Evolutionary conservation across 805 yeast genomes (phyloP), one percentile per base, ranked within the genome.

Genomic region (Candida incommunis): DNA sequence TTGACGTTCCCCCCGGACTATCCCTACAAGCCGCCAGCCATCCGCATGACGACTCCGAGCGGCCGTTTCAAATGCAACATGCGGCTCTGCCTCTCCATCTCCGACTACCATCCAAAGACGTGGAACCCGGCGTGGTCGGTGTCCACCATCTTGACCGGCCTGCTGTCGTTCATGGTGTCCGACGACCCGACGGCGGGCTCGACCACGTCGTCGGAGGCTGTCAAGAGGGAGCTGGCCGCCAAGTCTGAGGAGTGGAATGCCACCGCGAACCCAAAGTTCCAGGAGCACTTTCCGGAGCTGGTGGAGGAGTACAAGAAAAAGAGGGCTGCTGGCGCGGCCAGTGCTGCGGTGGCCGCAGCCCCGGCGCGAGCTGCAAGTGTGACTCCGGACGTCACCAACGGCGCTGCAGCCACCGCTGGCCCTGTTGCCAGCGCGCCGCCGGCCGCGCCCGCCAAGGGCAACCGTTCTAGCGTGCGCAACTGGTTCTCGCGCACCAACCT

Each of bases 111-210:
- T 55, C 96, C 95, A 2, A 92, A 87, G 60, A 68, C 82, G 1
- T 88, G 97, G 97, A 87, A 88, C 61, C 96, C 97, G 1, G 86
- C 94, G 4, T 88, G 96, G 96, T 78, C 87, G 41, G 96, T 88
- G 22, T 70, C 85, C 26, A 87, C 96, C 0, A 88, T 88, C 20
- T 69, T 88, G 53, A 83, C 79, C 9, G 97, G 96, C 0, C 66
- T 88, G 29, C 67, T 88, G 51, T 84, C 95, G 59, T 88, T 88
- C 57, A 88, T 88, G 97, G 85, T 94, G 0, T 80, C 92, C 7
- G 75, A 75, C 48, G 96, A 88, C 53, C 65, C 73, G 22, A 84
- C 41, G 3, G 18, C 34, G 20, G 42, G 44, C 43, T 27, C 42
- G 25, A 74, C 84, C 4, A 64, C 60, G 13, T 74, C 92, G 2